Evolutionary conservation across 331 rosid genomes (phyloP).

Genomic region (Acacia pycnantha): DNA sequence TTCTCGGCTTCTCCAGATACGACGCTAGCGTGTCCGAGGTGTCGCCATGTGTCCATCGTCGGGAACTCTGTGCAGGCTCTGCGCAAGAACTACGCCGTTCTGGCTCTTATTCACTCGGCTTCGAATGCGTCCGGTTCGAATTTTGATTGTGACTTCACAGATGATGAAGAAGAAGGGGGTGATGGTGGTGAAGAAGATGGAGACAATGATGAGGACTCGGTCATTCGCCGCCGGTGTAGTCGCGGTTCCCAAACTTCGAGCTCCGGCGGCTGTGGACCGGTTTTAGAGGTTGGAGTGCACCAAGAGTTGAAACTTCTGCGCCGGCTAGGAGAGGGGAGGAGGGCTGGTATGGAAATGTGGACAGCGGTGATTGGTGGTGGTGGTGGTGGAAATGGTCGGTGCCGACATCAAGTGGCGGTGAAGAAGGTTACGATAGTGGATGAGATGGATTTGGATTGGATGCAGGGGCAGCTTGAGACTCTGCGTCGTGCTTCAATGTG

Average conservation of each 20-base stretch:
- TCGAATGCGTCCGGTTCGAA: slow-evolving; percentile 27
- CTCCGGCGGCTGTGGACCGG: slow-evolving; percentile 84
- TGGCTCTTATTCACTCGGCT: slow-evolving; percentile 70
- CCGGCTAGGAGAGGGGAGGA: slow-evolving; percentile 77
- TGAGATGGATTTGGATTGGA: slow-evolving; percentile 81
- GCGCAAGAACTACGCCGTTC: slow-evolving; percentile 85
- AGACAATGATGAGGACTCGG: slow-evolving; percentile 41
- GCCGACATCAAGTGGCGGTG: slow-evolving; percentile 77
- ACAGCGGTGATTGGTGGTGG: slow-evolving; percentile 66
- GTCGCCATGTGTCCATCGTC: slow-evolving; percentile 88
- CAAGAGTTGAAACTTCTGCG: slow-evolving; percentile 69
- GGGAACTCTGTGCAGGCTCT: slow-evolving; percentile 88
- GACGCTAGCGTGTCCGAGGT: slow-evolving; percentile 73
- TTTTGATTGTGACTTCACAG: slow-evolving; percentile 65
- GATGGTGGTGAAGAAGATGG: slow-evolving; percentile 36
- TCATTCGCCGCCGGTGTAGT: slow-evolving; percentile 44
- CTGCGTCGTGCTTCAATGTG: slow-evolving; percentile 92
- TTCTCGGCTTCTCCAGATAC: slow-evolving; percentile 71
- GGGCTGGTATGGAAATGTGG: slow-evolving; percentile 85
- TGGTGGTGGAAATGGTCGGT: slow-evolving; percentile 44
- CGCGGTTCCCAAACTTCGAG: slow-evolving; percentile 66
- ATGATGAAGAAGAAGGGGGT: slow-evolving; percentile 59
- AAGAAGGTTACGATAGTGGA: slow-evolving; percentile 70
- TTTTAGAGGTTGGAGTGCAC: slow-evolving; percentile 82
- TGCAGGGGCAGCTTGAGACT: slow-evolving; percentile 70